Percentiles rank a stretch among this genome's conserved stretches.
phyloP scores from a whole-genome alignment of 371 early-diverging fungal genomes.

The Paraphysoderma sedebokerense region DNA sequence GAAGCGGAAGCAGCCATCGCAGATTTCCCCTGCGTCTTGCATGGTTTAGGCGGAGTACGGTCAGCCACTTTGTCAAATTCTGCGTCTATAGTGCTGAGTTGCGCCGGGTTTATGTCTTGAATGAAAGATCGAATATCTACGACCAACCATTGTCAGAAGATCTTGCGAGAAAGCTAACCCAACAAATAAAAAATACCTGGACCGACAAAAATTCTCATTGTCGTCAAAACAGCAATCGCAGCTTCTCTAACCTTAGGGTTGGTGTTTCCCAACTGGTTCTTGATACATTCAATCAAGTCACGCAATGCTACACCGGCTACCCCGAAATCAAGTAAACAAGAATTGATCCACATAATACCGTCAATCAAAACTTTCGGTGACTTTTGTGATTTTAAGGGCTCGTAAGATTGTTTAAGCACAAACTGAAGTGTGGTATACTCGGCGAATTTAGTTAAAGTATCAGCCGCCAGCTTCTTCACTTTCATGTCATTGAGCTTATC shows the following conservation, averaged over 20 bases:
- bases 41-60: slow-evolving; percentile 59
- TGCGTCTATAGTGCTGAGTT: slow-evolving; percentile 63
- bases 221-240: slow-evolving; percentile 58
- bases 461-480: slow-evolving; percentile 63
- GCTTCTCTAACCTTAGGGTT: slow-evolving; percentile 68
- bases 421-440: slow-evolving; percentile 58
- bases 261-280: slow-evolving; percentile 51
- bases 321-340: slow-evolving; percentile 72
- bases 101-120: slow-evolving; percentile 64
- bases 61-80: slow-evolving; percentile 78
- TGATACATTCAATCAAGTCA: slow-evolving; percentile 68
- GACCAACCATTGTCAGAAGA: slow-evolving; percentile 5
- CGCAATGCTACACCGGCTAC: slow-evolving; percentile 51
- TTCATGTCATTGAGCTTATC: slow-evolving; percentile 91
- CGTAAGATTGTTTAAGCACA: slow-evolving; percentile 57
- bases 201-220: slow-evolving; percentile 65
- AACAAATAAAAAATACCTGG: slow-evolving; percentile 29
- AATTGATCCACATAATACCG: slow-evolving; percentile 61
- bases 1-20: too few relatives aligned
- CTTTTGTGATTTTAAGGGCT: slow-evolving; percentile 58
- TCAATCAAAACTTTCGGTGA: slow-evolving; percentile 81
- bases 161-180: not conserved
- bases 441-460: slow-evolving; percentile 50
- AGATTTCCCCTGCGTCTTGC: too few relatives aligned
- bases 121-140: slow-evolving; percentile 51